Evolutionary conservation across 495 filamentous ascomycete genomes (phyloP).

Genomic region (Penicillium canariense): DNA sequence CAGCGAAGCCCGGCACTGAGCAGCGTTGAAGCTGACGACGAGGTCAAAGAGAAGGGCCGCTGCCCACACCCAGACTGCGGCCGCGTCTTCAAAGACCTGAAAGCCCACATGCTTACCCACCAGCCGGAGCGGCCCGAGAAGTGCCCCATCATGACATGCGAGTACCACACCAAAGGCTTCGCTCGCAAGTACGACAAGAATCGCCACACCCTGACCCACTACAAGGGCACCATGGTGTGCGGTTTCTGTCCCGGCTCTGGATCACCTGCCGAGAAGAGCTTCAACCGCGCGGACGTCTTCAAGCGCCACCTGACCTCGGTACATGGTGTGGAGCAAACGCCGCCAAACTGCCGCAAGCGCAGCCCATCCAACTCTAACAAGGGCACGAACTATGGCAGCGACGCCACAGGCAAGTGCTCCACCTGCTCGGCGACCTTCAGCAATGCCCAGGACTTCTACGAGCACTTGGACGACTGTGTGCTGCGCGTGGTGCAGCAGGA

Average conservation of each 20-base stretch:
- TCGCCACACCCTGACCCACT: constrained; percentile 95
- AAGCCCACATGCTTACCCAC: constrained; percentile 96
- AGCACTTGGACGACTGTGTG: constrained; percentile 98
- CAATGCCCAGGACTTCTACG: constrained; percentile 97
- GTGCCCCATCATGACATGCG: constrained; percentile 90
- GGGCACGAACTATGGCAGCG: constrained; percentile 58
- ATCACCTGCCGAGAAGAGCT: constrained; percentile 92
- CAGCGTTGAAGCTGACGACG: constrained; percentile 58
- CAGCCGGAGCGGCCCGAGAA: constrained; percentile 93
- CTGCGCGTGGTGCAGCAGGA: constrained; percentile 96
- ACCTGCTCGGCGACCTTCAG: constrained; percentile 90
- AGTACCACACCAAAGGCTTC: constrained; percentile 94
- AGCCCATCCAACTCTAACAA: constrained; percentile 56
- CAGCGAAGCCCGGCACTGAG: constrained; percentile 53
- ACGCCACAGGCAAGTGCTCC: constrained; percentile 90
- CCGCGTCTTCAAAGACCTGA: constrained; percentile 88
- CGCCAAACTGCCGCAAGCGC: constrained; percentile 93
- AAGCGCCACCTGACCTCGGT: constrained; percentile 94
- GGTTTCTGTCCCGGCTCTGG: constrained; percentile 95
- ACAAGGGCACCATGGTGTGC: constrained; percentile 99
- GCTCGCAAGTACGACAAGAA: constrained; percentile 99
- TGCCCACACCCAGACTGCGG: constrained; percentile 86
- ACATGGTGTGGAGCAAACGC: constrained; percentile 91
- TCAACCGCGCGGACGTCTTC: constrained; percentile 98
- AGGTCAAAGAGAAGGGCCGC: constrained; percentile 62